Evolutionary conservation across 352 stramenopile species (phyloP), one percentile per base, ranked within the genome.

Genomic region (Globisporangium nagaii): DNA sequence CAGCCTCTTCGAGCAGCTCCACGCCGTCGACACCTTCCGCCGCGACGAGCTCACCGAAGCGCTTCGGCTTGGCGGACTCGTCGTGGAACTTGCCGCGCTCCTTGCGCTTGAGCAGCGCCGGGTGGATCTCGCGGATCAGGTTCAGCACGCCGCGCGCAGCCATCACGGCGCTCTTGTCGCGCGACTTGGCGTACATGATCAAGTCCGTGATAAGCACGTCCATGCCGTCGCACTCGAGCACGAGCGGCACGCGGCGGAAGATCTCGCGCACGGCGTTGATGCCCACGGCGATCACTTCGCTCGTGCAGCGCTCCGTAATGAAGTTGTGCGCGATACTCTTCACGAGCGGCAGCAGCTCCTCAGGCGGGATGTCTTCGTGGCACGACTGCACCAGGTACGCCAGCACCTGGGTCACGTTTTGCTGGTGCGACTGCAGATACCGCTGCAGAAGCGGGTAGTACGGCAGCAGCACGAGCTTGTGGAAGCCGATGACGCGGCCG

Each of bases 311-410:
- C 59, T 99, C 97, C 1, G 92, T 98, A 24, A 99, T 93, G 57
- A 99, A 99, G 64, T 98, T 98, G 76, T 99, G 93, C 32, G 96
- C 95, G 63, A 99, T 98, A 35, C 91, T 96, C 66, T 98, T 98
- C 27, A 99, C 75, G 48, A 99, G 85, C 32, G 93, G 94, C 56
- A 98, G 66, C 32, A 99, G 65, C 68, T 99, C 96, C 64, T 99
- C 95, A 0, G 96, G 95, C 0, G 97, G 97, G 31, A 99, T 95
- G 58, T 96, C 89, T 28, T 98, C 87, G 77, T 99, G 97, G 66
- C 95, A 98, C 27, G 91, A 95, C 63, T 99, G 96, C 34, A 99
- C 93, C 13, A 98, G 75, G 73, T 98, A 99, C 10, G 96, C 97
- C 34, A 99, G 73, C 52, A 99, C 95, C 56, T 92, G 86, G 34